These are phyloP conservation scores for Blastomyces percursus DNA, from an alignment of 2,329 filamentous ascomycete species.

Conservation along the genomic window DNA sequence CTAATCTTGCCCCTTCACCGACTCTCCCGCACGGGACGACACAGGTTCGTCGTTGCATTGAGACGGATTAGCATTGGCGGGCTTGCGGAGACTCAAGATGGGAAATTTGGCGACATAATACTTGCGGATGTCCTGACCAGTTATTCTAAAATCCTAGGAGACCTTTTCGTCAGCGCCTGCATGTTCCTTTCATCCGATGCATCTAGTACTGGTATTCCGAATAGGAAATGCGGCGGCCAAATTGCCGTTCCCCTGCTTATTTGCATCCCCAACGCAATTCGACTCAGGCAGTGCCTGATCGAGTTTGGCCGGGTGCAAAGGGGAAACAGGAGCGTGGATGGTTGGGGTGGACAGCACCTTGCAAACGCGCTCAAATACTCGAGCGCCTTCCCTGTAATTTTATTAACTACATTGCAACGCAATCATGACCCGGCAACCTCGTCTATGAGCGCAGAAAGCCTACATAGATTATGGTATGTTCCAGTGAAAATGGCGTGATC, in stretches of 20 bases:
- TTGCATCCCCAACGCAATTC: conserved; percentile 70
- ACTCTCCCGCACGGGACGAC: conserved; percentile 58
- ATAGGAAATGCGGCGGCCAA: conserved; percentile 68
- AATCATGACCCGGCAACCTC: conserved; percentile 44
- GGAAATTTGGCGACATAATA: conserved; percentile 89
- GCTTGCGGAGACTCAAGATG: conserved; percentile 72
- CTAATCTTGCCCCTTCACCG: conserved; percentile 63
- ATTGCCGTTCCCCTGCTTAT: conserved; percentile 77
- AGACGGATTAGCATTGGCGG: conserved; percentile 73
- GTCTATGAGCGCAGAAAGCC: conserved; percentile 44
- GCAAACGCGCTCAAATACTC: conserved; percentile 93
- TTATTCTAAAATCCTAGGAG: conserved; percentile 84
- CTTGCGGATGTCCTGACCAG: conserved; percentile 90
- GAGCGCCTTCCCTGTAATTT: conserved; percentile 85
- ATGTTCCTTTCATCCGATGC: conserved; percentile 70
- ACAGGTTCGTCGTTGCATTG: conserved; percentile 63
- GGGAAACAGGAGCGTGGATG: conserved; percentile 36
- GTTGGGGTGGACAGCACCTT: conserved; percentile 75
- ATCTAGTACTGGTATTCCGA: conserved; percentile 67
- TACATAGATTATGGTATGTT: conserved; percentile 46
- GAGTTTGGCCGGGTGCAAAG: conserved; percentile 65
- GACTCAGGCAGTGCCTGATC: conserved; percentile 81
- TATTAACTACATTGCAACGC: conserved; percentile 64
- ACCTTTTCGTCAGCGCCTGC: conserved; percentile 78
- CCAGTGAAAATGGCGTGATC: neutral